These are phyloP conservation scores for Fennellomyces sp. DNA, from an alignment of 371 early-diverging fungal genomes.

Conservation along the genomic window DNA sequence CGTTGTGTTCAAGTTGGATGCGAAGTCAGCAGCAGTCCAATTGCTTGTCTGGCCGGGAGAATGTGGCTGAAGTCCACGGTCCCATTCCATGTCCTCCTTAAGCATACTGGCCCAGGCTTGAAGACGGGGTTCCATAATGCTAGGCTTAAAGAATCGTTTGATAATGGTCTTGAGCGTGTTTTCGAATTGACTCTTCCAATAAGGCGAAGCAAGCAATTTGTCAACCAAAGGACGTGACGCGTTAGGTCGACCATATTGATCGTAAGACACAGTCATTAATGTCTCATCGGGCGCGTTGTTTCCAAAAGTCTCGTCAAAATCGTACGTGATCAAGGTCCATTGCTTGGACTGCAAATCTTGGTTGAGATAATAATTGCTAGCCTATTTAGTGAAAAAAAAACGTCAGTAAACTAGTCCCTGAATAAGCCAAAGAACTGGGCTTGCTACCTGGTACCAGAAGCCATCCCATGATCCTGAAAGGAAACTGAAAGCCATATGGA, in stretches of 20 bases:
- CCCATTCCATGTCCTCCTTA: slow-evolving; percentile 57
- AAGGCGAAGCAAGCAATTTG: slow-evolving; percentile 41
- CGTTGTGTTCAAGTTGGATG: slow-evolving; percentile 39
- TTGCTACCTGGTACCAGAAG: slow-evolving; percentile 51
- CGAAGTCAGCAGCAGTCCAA: slow-evolving; percentile 45
- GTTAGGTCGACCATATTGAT: slow-evolving; percentile 40
- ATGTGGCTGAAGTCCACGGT: slow-evolving; percentile 34
- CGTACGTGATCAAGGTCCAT: slow-evolving; percentile 58
- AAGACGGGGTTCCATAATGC: slow-evolving; percentile 45
- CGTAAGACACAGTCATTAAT: slow-evolving; percentile 31
- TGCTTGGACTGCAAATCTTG: slow-evolving; percentile 45
- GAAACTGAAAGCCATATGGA: slow-evolving; percentile 49
- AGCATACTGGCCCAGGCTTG: slow-evolving; percentile 54
- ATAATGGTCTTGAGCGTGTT: slow-evolving; percentile 49
- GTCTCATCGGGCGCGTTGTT: slow-evolving; percentile 19
- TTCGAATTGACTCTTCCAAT: slow-evolving; percentile 51
- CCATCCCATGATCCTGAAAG: slow-evolving; percentile 51
- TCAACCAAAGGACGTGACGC: slow-evolving; percentile 38
- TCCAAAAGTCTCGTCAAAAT: slow-evolving; percentile 61
- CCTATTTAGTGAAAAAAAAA: neutral
- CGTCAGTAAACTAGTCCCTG: too few relatives aligned
- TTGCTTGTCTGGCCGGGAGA: slow-evolving; percentile 46
- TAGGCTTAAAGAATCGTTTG: slow-evolving; percentile 57
- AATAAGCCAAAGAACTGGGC: too few relatives aligned
- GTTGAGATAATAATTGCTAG: slow-evolving; percentile 55